Base-by-base conservation (phyloP, 2,329 filamentous ascomycete genomes). In the Fusarium proliferatum region DNA sequence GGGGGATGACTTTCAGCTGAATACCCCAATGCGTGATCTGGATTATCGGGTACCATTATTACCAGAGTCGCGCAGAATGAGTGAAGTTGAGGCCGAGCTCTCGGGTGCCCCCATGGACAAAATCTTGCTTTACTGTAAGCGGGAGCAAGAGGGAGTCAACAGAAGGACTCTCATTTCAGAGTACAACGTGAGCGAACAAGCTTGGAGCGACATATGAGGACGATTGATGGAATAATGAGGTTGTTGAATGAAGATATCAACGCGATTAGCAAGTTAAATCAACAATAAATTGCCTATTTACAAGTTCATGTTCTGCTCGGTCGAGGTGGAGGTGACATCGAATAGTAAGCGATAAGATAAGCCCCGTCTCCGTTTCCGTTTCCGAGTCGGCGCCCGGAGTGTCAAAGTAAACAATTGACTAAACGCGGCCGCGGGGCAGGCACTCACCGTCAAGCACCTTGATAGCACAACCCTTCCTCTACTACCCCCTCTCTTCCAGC, bases 61-160 rank as follows among this genome's bases (percentile, higher is more conserved):
- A 11, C 75, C 75, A 17, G 55, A 69, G 38, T 52, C 67, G 6
- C 28, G 21, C 6, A 69, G 75, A 38, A 34, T 77, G 38, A 72
- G 61, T 12, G 73, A 77, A 12, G 56, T 75, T 19, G 75, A 77
- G 51, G 55, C 71, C 16, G 71, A 72, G 34, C 63, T 77, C 6
- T 64, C 56, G 4, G 75, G 75, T 30, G 64, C 65, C n/a, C 75
- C 75, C 8, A 61, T 76, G 61, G 71, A 77, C 36, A 71, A 57
- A 38, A 76, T 77, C 34, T 34, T 61, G 30, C 36, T 77, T 30
- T 74, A 68, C 23, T 64, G 73, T 38, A 77, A 71, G 61, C 58
- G 61, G 26, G 64, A 61, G 17, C 41, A 66, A 34, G 38, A 59
- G 28, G 62, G 51, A 3, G 30, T 61, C 1, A 62, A 62, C 36